A percentile compares a stretch with the other conserved stretches of the same genome.
These are phyloP conservation scores for Hysterium pulicare DNA, from an alignment of 2,329 filamentous ascomycete genomes.

Conservation along the genomic window DNA sequence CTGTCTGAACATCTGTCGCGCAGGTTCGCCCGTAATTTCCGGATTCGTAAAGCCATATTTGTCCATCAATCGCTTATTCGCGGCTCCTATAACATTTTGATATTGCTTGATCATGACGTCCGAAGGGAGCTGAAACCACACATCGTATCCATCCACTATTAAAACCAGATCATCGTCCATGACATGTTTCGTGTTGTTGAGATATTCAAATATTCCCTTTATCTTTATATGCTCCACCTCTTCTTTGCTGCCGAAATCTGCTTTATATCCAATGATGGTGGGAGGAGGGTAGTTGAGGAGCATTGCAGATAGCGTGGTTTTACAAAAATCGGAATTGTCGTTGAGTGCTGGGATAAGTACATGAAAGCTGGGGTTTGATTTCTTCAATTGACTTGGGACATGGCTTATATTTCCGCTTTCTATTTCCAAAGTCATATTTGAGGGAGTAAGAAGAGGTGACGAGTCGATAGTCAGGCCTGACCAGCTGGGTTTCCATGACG, in stretches of 20 bases:
- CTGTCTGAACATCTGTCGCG: conserved; percentile 42
- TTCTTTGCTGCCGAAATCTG: conserved; percentile 11
- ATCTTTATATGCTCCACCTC: conserved; percentile 46
- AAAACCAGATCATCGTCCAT: conserved; percentile 60
- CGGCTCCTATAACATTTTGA: conserved; percentile 51
- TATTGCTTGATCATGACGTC: conserved; percentile 63
- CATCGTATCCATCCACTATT: conserved; percentile 61
- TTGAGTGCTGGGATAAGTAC: conserved; percentile 52
- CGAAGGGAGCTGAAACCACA: conserved; percentile 63
- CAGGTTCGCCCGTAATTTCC: conserved; percentile 5
- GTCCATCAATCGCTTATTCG: conserved; percentile 50
- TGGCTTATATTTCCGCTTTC: conserved; percentile 29
- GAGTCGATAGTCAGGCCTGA: conserved; percentile 17
- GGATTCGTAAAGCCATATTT: conserved; percentile 44
- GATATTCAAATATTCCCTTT: conserved; percentile 45
- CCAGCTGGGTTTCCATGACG: conserved; percentile 25
- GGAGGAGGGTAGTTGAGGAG: conserved; percentile 59
- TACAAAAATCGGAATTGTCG: conserved; percentile 53
- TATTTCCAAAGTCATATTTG: conserved; percentile 31
- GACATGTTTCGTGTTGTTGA: conserved; percentile 47
- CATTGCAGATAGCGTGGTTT: conserved; percentile 55
- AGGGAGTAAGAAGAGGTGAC: conserved; percentile 27
- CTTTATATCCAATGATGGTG: conserved; percentile 50
- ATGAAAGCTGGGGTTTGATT: conserved; percentile 47
- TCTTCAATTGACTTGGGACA: conserved; percentile 27